Conservation (phyloP, 495 filamentous ascomycete species). For the Xylaria telfairii region DNA sequence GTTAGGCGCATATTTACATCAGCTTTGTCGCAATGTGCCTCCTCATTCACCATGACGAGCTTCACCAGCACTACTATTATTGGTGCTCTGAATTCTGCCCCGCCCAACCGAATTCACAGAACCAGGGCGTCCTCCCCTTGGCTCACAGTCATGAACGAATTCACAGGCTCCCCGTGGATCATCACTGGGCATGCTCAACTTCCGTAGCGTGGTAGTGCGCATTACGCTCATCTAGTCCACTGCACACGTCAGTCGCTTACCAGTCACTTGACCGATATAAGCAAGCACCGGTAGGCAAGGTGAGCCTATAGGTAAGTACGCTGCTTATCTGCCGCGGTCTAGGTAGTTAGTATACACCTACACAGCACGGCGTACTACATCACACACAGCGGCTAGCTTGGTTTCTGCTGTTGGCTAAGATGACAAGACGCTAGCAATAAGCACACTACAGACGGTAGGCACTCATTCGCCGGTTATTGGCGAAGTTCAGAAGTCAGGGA, state of each 20-base stretch:
- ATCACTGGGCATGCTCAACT: background rate
- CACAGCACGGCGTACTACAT: background rate
- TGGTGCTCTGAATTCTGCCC: background rate
- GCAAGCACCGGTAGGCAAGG: background rate
- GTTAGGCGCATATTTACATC: background rate
- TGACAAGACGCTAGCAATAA: background rate
- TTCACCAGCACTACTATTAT: background rate
- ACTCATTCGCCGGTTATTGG: background rate
- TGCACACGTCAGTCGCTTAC: background rate
- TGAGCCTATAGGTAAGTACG: background rate
- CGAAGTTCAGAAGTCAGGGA: background rate
- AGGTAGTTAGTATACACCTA: background rate
- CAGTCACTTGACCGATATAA: background rate
- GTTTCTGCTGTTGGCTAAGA: background rate
- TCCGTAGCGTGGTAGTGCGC: background rate
- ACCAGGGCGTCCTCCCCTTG: background rate
- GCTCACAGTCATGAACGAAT: background rate
- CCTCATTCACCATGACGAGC: background rate
- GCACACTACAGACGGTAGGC: background rate
- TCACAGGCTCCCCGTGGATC: slow-evolving; percentile 2
- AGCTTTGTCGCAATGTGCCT: background rate
- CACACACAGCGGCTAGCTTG: background rate
- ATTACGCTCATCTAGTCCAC: background rate
- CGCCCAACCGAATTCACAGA: background rate
- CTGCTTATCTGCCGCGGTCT: slow-evolving; percentile 3